Conservation (phyloP, 1,284 basidiomycete species). For the Melanopsichium pennsylvanicum region DNA sequence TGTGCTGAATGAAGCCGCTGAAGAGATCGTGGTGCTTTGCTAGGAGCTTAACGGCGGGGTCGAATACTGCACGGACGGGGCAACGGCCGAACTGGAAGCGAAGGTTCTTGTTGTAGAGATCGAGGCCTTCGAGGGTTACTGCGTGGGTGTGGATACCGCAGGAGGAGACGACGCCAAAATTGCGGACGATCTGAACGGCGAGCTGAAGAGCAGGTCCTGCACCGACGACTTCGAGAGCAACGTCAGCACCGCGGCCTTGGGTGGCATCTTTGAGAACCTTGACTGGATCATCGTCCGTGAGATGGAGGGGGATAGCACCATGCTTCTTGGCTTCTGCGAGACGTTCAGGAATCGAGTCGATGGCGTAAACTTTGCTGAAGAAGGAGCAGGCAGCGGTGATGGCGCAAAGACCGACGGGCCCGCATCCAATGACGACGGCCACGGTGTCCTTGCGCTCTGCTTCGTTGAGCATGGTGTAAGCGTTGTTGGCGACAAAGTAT, state of each 20-base stretch:
- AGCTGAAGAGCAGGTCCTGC: conserved; percentile 75
- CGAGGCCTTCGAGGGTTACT: conserved; percentile 66
- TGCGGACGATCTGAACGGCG: conserved; percentile 79
- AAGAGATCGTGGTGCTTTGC: conserved; percentile 56
- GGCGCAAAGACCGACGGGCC: conserved; percentile 68
- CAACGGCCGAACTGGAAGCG: conserved; percentile 81
- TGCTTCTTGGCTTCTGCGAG: conserved; percentile 61
- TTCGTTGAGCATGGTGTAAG: conserved; percentile 64
- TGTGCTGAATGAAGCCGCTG: conserved; percentile 59
- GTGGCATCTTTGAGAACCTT: conserved; percentile 49
- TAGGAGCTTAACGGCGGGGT: conserved; percentile 55
- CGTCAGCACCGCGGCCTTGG: conserved; percentile 68
- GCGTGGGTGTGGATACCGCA: conserved; percentile 73
- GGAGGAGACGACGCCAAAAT: conserved; percentile 80
- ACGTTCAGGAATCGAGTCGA: conserved; percentile 63
- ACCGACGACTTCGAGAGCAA: conserved; percentile 76
- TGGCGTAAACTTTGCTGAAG: conserved; percentile 64
- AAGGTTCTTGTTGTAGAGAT: conserved; percentile 81
- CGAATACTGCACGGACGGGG: conserved; percentile 69
- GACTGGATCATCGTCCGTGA: conserved; percentile 46
- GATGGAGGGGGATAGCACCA: conserved; percentile 59
- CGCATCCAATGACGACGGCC: conserved; percentile 66
- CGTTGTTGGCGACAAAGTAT: conserved; percentile 76
- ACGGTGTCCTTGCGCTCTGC: conserved; percentile 47
- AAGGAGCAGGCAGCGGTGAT: conserved; percentile 67